These are phyloP conservation scores for Fraxinus platypoda DNA, from an alignment of 305 asterid genomes.

Conservation along the genomic window DNA sequence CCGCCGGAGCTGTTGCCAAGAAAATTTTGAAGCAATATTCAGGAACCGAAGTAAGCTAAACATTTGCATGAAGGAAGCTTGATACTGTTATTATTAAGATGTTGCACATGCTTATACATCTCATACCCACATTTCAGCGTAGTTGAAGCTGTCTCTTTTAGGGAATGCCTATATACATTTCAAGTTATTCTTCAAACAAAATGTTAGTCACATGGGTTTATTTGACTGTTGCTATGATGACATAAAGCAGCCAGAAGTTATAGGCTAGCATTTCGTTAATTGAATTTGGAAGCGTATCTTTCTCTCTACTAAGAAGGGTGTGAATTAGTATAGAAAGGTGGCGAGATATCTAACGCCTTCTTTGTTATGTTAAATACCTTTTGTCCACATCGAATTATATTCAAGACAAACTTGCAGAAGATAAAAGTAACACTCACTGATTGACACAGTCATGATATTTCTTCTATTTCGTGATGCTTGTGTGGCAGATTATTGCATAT, in stretches of 20 bases:
- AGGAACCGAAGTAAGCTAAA: conserved; percentile 68
- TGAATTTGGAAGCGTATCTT: neutral
- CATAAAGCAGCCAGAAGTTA: neutral
- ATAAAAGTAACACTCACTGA: conserved; percentile 35
- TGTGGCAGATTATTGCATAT: conserved; percentile 83
- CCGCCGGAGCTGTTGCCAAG: conserved; percentile 98
- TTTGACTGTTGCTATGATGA: conserved; percentile 7
- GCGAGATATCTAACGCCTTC: neutral
- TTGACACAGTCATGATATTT: conserved; percentile 14
- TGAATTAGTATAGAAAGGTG: neutral
- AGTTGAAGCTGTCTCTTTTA: conserved; percentile 6
- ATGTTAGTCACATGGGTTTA: neutral
- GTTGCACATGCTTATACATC: neutral
- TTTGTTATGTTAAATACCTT: neutral
- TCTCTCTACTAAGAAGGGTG: neutral
- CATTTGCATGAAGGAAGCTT: neutral
- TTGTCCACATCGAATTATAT: neutral
- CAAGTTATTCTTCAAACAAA: neutral
- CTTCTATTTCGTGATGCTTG: conserved; percentile 20
- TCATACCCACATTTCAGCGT: conserved; percentile 6
- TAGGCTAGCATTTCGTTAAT: neutral
- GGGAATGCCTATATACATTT: neutral
- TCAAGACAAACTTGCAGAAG: neutral
- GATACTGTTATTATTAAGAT: neutral
- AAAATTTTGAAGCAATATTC: conserved; percentile 71